phyloP scores from a whole-genome alignment of 2,329 filamentous ascomycete genomes.

The Didymella glomerata region DNA sequence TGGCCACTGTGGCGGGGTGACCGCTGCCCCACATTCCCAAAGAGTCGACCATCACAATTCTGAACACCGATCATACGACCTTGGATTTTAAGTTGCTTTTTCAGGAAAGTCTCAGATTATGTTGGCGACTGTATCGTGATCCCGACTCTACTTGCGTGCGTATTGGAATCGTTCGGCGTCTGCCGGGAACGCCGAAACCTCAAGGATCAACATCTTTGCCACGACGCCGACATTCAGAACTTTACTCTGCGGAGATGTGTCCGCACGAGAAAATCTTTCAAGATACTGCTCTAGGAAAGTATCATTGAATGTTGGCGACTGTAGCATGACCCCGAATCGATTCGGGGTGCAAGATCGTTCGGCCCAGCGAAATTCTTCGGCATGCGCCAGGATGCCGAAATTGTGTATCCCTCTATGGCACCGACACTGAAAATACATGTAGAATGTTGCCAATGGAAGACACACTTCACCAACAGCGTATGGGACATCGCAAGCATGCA shows the following conservation, averaged over 20 bases:
- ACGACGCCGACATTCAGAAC: background rate
- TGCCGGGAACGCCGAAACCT: background rate
- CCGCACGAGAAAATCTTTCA: too few species aligned
- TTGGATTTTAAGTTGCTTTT: background rate
- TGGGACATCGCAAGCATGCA: too few species aligned
- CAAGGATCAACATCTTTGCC: background rate
- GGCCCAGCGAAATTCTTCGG: background rate
- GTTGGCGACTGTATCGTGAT: slow-evolving; percentile 11
- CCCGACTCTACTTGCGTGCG: background rate
- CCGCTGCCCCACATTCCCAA: background rate
- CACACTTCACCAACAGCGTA: too few species aligned
- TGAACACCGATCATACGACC: background rate
- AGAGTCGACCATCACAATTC: background rate
- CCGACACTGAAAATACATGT: background rate
- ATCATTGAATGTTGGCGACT: background rate
- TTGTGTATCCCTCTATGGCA: too few species aligned
- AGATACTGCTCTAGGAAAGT: slow-evolving; percentile 7
- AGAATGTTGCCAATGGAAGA: too few species aligned
- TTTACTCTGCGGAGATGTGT: too few species aligned
- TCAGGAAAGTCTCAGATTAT: background rate
- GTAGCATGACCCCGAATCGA: slow-evolving; percentile 1
- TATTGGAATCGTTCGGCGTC: background rate
- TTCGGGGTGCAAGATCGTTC: background rate
- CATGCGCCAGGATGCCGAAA: background rate
- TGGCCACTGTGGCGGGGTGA: background rate